phyloP scores from a whole-genome alignment of 768 basidiomycete species.

The Auricularia sp. region DNA sequence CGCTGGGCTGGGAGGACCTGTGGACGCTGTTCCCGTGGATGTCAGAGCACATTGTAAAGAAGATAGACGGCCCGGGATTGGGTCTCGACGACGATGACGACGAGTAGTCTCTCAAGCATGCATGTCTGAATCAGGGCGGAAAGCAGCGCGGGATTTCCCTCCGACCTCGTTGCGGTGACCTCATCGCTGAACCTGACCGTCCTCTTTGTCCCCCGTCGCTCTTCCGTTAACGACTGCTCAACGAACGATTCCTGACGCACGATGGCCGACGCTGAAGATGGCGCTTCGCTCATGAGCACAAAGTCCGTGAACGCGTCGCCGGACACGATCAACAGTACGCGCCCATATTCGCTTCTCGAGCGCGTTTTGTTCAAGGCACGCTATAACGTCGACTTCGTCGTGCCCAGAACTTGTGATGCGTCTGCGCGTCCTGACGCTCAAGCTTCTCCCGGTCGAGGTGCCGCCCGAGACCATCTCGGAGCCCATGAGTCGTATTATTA shows the following conservation, averaged over 20 bases:
- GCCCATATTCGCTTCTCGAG: background rate
- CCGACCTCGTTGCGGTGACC: too few relatives aligned
- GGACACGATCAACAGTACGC: slow-evolving; percentile 66
- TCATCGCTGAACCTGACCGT: too few relatives aligned
- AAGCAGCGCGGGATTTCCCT: too few relatives aligned
- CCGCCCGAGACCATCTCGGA: slow-evolving; percentile 53
- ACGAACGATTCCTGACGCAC: background rate
- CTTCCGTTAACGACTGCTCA: too few relatives aligned
- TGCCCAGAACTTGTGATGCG: slow-evolving; percentile 67
- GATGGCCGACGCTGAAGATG: slow-evolving; percentile 26
- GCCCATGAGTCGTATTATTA: slow-evolving; percentile 76
- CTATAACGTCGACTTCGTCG: background rate
- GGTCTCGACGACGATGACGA: slow-evolving; percentile 24
- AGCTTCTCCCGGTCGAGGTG: slow-evolving; percentile 75
- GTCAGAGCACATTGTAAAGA: slow-evolving; percentile 50
- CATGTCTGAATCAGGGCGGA: too few relatives aligned
- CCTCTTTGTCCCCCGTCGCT: too few relatives aligned
- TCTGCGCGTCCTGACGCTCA: slow-evolving; percentile 63
- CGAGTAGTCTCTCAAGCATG: too few relatives aligned
- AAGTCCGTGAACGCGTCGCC: slow-evolving; percentile 49
- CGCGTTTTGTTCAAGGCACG: background rate
- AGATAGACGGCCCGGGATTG: slow-evolving; percentile 63
- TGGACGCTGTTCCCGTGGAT: slow-evolving; percentile 73
- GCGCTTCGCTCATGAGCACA: slow-evolving; percentile 34
- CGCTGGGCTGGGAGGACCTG: slow-evolving; percentile 62